Evolutionary conservation across 2,329 filamentous ascomycete genomes (phyloP).

Genomic region (Fusarium pseudocircinatum): DNA sequence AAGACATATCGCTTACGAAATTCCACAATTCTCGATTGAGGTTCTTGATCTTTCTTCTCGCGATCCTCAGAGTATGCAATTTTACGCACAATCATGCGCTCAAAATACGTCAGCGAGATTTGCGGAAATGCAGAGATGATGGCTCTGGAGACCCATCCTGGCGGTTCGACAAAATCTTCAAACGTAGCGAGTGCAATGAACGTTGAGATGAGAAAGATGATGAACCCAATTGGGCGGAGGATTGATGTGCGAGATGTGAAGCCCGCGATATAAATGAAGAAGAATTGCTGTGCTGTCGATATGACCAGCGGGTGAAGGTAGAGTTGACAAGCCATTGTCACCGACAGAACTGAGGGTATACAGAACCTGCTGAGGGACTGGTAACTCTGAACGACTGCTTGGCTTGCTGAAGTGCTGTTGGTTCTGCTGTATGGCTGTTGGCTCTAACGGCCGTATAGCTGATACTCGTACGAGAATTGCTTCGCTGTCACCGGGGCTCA

Average conservation of each 20-base stretch:
- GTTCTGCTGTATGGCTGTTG: background rate
- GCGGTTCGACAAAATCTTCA: slow-evolving; percentile 28
- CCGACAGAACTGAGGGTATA: background rate
- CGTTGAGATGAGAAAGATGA: slow-evolving; percentile 28
- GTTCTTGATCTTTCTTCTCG: background rate
- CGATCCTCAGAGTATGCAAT: slow-evolving; percentile 14
- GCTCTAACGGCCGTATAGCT: background rate
- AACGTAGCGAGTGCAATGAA: slow-evolving; percentile 27
- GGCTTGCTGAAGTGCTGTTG: background rate
- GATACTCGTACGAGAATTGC: background rate
- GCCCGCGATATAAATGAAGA: slow-evolving; percentile 38
- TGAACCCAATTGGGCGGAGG: slow-evolving; percentile 29
- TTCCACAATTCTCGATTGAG: background rate
- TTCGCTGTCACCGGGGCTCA: background rate
- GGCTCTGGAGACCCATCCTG: slow-evolving; percentile 34
- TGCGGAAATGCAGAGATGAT: slow-evolving; percentile 34
- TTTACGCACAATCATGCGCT: slow-evolving; percentile 35
- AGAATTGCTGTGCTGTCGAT: slow-evolving; percentile 33
- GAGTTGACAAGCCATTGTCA: slow-evolving; percentile 26
- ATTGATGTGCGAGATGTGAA: slow-evolving; percentile 28
- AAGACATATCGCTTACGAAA: slow-evolving; percentile 31
- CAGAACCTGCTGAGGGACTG: background rate
- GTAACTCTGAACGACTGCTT: background rate
- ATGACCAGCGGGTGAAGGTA: slow-evolving; percentile 31
- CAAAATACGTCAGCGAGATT: slow-evolving; percentile 35